Evolutionary conservation across 2,329 filamentous ascomycete genomes (phyloP), one percentile per base, ranked within the genome.

Genomic region (Colletotrichum sidae): DNA sequence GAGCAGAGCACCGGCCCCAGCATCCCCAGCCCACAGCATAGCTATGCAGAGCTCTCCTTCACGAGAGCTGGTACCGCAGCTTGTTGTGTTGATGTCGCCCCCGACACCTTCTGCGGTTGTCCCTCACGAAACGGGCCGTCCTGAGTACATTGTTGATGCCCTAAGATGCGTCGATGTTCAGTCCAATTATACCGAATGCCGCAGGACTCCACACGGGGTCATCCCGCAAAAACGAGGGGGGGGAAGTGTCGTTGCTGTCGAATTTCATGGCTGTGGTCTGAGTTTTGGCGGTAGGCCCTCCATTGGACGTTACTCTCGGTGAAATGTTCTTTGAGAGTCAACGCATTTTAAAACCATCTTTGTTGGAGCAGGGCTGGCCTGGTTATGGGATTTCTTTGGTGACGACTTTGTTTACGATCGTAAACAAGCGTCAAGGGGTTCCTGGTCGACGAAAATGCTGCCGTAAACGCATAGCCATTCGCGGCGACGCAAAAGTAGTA

Each of bases 231-330:
- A 47, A 47, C 38, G 37, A 52, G 45, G 42, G 55, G 45, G 42
- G 25, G 42, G 45, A 41, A 46, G 13, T n/a, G 42, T 44, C 8
- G 42, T 9, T n/a, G 42, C 12, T 39, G 46, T 42, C 41, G 41
- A 42, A 15, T 35, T 63, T 53, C 35, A 53, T 25, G 25, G 49
- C 58, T 47, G 53, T 65, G 15, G 44, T 65, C 25, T 41, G 53
- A 56, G 58, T 58, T 56, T 41, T 11, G 33, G 12, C 11, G n/a
- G 6, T 33, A 12, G 6, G 33, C 37, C 38, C 55, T 35, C 15
- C n/a, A 55, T 60, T 53, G 58, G 63, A 47, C 25, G 47, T 25
- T 41, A 51, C 13, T 65, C 37, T 56, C 58, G 52, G 58, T 42
- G 52, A 9, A 66, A 62, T 63, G 53, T 15, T 44, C 38, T 39